A percentile compares a stretch with the other conserved stretches of the same genome.
phyloP scores from a whole-genome alignment of 441 rosid genomes.

The Gossypium trilobum region DNA sequence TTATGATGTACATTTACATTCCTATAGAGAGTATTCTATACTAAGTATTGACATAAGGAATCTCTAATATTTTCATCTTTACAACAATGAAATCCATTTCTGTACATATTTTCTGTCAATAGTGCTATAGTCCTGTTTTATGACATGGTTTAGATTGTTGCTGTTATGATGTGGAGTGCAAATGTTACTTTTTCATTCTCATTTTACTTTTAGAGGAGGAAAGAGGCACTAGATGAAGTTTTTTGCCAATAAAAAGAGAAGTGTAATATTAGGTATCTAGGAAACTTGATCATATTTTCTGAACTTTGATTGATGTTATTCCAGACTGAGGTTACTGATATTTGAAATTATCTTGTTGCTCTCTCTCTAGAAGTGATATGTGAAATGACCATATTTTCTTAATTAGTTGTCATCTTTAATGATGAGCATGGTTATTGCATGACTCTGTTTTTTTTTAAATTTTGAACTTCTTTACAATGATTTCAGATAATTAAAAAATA shows the following conservation, averaged over 20 bases:
- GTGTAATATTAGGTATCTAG: background rate
- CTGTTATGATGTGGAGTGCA: background rate
- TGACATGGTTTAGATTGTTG: background rate
- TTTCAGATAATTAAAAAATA: background rate
- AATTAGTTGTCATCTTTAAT: conserved; percentile 6
- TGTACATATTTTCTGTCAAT: background rate
- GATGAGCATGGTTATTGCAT: background rate
- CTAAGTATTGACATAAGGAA: conserved; percentile 7
- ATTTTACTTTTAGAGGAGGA: conserved; percentile 1
- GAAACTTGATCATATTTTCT: background rate
- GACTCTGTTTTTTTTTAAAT: background rate
- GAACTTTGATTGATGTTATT: background rate
- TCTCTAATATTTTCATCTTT: background rate
- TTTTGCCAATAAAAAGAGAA: background rate
- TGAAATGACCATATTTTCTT: background rate
- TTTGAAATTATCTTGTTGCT: conserved; percentile 2
- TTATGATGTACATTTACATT: conserved; percentile 24
- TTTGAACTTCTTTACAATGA: background rate
- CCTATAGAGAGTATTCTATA: conserved; percentile 13
- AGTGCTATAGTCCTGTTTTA: background rate
- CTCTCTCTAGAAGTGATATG: conserved; percentile 1
- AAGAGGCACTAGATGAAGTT: background rate
- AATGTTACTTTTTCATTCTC: background rate
- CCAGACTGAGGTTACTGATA: background rate
- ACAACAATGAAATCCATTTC: background rate